A percentile compares a stretch with the other conserved stretches of the same genome.
These are phyloP conservation scores for Scalesia atractyloides DNA, from an alignment of 129 eudicot genomes.

Conservation along the genomic window DNA sequence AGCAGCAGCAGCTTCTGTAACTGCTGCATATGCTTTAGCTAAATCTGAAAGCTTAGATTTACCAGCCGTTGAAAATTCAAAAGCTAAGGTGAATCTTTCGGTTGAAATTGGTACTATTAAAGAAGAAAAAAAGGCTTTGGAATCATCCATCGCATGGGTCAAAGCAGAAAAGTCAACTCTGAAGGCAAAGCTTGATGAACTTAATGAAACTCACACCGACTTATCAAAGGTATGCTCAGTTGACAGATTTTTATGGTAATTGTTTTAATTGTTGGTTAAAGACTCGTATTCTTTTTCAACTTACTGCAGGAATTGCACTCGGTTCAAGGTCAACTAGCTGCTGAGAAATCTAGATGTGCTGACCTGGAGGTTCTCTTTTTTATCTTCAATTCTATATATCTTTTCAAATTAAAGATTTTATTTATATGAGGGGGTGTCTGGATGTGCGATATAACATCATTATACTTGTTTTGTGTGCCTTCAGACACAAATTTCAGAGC, in stretches of 20 bases:
- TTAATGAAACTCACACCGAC: constrained; percentile 59
- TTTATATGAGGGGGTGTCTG: not conserved
- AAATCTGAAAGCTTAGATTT: constrained; percentile 54
- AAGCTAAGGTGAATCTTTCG: constrained; percentile 55
- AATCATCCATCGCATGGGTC: constrained; percentile 63
- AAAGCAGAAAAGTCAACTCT: constrained; percentile 61
- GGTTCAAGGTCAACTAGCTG: constrained; percentile 77
- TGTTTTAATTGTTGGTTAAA: constrained; percentile 1
- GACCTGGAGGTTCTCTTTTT: constrained; percentile 70
- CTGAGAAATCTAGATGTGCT: constrained; percentile 97
- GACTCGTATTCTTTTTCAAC: constrained; percentile 16
- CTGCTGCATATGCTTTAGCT: constrained; percentile 86
- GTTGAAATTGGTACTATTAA: constrained; percentile 43
- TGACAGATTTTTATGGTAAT: constrained; percentile 1
- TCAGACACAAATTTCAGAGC: constrained; percentile 90
- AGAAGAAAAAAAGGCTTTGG: constrained; percentile 73
- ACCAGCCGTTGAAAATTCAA: constrained; percentile 41
- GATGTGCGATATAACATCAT: constrained; percentile 7
- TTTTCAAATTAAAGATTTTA: not conserved
- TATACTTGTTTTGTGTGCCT: constrained; percentile 1
- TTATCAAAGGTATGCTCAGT: constrained; percentile 65
- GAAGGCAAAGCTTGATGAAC: constrained; percentile 73
- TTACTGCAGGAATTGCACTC: constrained; percentile 79
- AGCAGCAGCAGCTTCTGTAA: constrained; percentile 97
- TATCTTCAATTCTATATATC: not conserved